Evolutionary conservation across 495 filamentous ascomycete species (phyloP), one percentile per base, ranked within the genome.

Genomic region (Aspergillus saccharolyticus): DNA sequence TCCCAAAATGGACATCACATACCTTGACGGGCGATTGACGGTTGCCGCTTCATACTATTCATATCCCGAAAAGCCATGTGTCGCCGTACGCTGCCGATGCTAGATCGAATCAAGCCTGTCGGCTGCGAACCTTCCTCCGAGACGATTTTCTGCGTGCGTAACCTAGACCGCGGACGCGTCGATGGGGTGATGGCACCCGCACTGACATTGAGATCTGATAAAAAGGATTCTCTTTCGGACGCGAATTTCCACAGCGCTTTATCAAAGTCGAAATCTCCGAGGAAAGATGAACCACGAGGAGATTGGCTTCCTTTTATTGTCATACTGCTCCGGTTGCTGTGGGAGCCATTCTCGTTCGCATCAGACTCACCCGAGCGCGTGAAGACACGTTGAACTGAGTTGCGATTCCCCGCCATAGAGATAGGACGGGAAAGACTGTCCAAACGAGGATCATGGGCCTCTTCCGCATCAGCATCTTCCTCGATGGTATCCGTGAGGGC

Each of bases 41-140:
- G 87, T 68, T 96, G 91, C 70, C 90, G 83, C 77, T 91, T 96
- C 82, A 89, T 84, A 74, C 92, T 96, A 66, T 86, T 97, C 89
- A 98, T 90, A 65, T 96, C 94, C 56, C 87, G 80, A 63, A 93
- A 89, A 53, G 93, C 92, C 72, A 96, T 87, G 57, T 89, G 88
- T 65, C 91, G 83, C 43, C 90, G 80, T 56, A 96, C 86, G 74
- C 89, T 96, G 8, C 90, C 91, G 68, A 83, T 79, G 44, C 75
- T 76, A 18, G 80, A 82, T 60, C 79, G 77, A 28, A 83, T 66
- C 25, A 80, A 67, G 44, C 67, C 71, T n/a, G 68, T 67, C 43
- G 72, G 68, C 54, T 72, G 70, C 21, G 76, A 63, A 18, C 70
- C 70, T 61, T 96, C 91, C 44, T 96, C 92, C 30, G 83, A 82